A percentile compares a stretch with the other conserved stretches of the same genome.
phyloP scores from a whole-genome alignment of 306 rosid genomes.

The Abrus precatorius region DNA sequence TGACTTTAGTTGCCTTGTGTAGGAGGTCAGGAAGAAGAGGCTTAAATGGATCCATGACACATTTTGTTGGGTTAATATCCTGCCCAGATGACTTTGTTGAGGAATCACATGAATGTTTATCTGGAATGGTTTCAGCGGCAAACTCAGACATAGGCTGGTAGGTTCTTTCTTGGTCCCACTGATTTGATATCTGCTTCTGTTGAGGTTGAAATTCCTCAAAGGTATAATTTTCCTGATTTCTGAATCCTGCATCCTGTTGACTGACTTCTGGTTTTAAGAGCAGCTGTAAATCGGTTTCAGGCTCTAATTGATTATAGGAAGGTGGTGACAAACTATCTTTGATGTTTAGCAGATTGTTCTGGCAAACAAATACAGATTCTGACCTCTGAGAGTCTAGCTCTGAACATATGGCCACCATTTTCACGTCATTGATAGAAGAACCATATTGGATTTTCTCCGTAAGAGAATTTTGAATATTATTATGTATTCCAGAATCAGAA shows the following conservation, averaged over 20 bases:
- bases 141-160: conserved; percentile 46
- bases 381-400: conserved; percentile 47
- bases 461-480: conserved; percentile 44
- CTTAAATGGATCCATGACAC: conserved; percentile 50
- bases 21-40: conserved; percentile 55
- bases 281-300: conserved; percentile 45
- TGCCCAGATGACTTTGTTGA: conserved; percentile 49
- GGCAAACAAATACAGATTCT: conserved; percentile 47
- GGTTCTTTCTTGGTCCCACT: conserved; percentile 47
- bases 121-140: conserved; percentile 48
- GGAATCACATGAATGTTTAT: conserved; percentile 53
- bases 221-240: conserved; percentile 44
- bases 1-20: conserved; percentile 56
- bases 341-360: conserved; percentile 45
- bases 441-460: conserved; percentile 47
- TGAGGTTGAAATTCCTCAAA: conserved; percentile 52
- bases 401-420: conserved; percentile 50
- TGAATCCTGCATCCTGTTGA: conserved; percentile 47
- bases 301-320: conserved; percentile 48
- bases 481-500: conserved; percentile 48
- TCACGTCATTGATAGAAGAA: conserved; percentile 50
- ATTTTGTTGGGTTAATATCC: conserved; percentile 49
- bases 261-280: conserved; percentile 48
- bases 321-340: conserved; percentile 49
- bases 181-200: conserved; percentile 47